Base-by-base conservation (phyloP, 768 basidiomycete genomes). In the Harrya chromipes region DNA sequence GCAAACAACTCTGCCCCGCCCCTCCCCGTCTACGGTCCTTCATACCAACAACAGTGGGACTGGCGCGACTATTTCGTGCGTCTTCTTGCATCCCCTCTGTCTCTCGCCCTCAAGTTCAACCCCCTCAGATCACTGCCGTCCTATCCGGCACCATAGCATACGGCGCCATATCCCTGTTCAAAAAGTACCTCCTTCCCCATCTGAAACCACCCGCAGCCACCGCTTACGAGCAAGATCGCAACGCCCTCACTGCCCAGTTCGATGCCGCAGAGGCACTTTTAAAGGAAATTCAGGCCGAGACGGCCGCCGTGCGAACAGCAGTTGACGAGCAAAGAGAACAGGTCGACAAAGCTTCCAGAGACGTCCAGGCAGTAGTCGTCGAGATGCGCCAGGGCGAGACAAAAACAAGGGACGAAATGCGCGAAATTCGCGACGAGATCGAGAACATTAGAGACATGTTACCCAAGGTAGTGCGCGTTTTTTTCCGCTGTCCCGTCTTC, bases 21-120 rank as follows among this genome's bases (percentile, higher is more conserved):
- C 56, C 52, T 26, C 34, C 36, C 27, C 12, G 29, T 29, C 29
- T 29, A 29, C 4, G 29, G 29, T 61, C 51, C 68, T 53, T 65
- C 71, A 14, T 74, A 71, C 60, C 70, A 69, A 21, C 61, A 70
- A 20, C 82, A 79, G 9, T 84, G 90, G 81, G 95, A 98, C 67
- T 99, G 97, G 97, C 77, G 94, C 50, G 97, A 99, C 70, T 92
- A 95, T 68, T 99, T 98, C 66, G 94, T 94, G 63, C 62, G 90
- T 73, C 12, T 16, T 4, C n/a, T 11, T 35, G 40, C 14, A 43
- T 29, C 14, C 24, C 0, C 4, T 9, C 12, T 2, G 2, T 23
- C 19, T 16, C 43, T 57, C 64, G 57, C 57, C 52, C 68, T 61
- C 61, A 29, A 10, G 1, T 3, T 13, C 29, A 52, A 13, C 27